Percentiles rank a stretch among this genome's conserved stretches.
Conservation (phyloP, 2,329 filamentous ascomycete genomes). For the Fusarium tupiense region DNA sequence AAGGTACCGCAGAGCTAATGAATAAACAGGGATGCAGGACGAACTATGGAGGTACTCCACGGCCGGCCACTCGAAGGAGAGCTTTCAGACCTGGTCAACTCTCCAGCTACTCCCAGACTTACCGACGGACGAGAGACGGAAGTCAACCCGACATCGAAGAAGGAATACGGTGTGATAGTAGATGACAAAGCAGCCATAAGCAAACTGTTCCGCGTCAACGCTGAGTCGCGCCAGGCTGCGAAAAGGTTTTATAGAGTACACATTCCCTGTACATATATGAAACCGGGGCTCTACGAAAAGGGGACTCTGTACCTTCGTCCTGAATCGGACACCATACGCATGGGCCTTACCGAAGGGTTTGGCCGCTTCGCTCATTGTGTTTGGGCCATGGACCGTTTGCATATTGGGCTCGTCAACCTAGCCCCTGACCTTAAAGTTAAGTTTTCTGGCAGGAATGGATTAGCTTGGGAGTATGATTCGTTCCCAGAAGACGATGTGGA, state of each 20-base stretch:
- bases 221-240: too few relatives aligned
- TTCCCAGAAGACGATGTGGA: neutral
- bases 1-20: neutral
- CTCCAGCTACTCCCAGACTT: neutral
- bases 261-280: neutral
- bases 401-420: neutral
- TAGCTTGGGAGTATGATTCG: neutral
- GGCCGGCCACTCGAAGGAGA: neutral
- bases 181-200: neutral
- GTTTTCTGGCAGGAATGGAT: neutral
- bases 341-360: neutral
- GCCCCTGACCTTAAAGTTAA: neutral
- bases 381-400: neutral
- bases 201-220: neutral
- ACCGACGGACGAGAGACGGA: too few relatives aligned
- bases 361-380: neutral
- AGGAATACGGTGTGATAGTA: neutral
- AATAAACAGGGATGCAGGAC: neutral
- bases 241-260: neutral
- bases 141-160: fast-evolving
- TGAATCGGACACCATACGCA: neutral
- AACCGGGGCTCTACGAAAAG: neutral
- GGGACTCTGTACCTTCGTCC: neutral
- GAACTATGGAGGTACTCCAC: neutral
- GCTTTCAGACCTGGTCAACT: neutral